These are phyloP conservation scores for Trichophyton equinum DNA, from an alignment of 2,329 filamentous ascomycete species.

Conservation along the genomic window DNA sequence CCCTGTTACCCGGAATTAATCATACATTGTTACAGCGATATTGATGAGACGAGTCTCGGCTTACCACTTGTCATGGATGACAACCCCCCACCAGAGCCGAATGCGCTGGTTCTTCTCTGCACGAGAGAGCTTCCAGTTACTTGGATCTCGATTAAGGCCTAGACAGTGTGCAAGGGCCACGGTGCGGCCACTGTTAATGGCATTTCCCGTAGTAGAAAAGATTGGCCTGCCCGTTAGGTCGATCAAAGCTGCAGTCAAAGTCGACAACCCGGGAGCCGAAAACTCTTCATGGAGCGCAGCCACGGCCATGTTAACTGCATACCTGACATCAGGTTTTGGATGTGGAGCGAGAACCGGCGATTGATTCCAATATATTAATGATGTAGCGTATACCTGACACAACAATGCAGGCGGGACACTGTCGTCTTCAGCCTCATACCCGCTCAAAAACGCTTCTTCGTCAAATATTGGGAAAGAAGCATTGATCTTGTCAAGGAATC, in stretches of 20 bases:
- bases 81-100: conserved; percentile 45
- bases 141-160: conserved; percentile 44
- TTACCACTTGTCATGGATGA: conserved; percentile 45
- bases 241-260: conserved; percentile 45
- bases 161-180: conserved; percentile 44
- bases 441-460: conserved; percentile 40
- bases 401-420: conserved; percentile 44
- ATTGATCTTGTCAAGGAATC: conserved; percentile 46
- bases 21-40: neutral
- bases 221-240: conserved; percentile 50
- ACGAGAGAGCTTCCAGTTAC: conserved; percentile 40
- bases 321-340: conserved; percentile 45
- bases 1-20: conserved; percentile 25
- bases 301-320: conserved; percentile 50
- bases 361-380: conserved; percentile 46
- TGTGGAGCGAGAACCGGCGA: conserved; percentile 34
- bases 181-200: conserved; percentile 42
- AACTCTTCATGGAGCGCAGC: conserved; percentile 50
- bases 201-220: conserved; percentile 48
- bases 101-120: conserved; percentile 41
- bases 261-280: conserved; percentile 46
- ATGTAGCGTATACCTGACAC: conserved; percentile 46
- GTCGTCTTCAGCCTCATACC: conserved; percentile 35
- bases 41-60: neutral
- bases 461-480: conserved; percentile 51